Evolutionary conservation across 352 stramenopile species (phyloP).

Genomic region (Phytophthora foliorum): DNA sequence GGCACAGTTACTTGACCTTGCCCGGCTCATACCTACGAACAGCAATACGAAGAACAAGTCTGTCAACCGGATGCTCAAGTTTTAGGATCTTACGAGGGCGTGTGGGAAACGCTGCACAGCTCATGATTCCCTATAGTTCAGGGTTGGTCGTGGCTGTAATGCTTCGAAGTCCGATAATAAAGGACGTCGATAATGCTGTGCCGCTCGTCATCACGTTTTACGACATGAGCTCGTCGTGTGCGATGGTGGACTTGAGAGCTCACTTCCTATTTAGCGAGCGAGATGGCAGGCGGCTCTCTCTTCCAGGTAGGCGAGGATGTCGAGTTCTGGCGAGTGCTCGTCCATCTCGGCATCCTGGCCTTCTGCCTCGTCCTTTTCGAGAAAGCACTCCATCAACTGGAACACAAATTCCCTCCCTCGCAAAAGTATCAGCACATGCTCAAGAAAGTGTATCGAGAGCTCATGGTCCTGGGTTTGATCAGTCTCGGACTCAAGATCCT

Average conservation of each 20-base stretch:
- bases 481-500: slow-evolving; percentile 61
- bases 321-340: slow-evolving; percentile 60
- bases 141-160: slow-evolving; percentile 18
- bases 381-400: slow-evolving; percentile 50
- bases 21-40: slow-evolving; percentile 23
- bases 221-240: slow-evolving; percentile 5
- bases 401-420: slow-evolving; percentile 54
- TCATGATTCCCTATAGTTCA: slow-evolving; percentile 17
- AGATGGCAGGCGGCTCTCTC: slow-evolving; percentile 50
- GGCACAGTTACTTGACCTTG: slow-evolving; percentile 4
- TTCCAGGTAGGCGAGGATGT: slow-evolving; percentile 71
- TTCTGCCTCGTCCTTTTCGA: slow-evolving; percentile 61
- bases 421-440: slow-evolving; percentile 78
- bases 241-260: not conserved
- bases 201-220: slow-evolving; percentile 9
- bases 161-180: slow-evolving; percentile 22
- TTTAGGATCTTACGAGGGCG: slow-evolving; percentile 23
- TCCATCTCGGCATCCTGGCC: slow-evolving; percentile 58
- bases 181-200: slow-evolving; percentile 2
- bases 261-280: slow-evolving; percentile 21
- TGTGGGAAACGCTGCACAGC: slow-evolving; percentile 21
- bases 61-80: slow-evolving; percentile 1
- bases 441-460: slow-evolving; percentile 67
- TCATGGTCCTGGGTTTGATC: slow-evolving; percentile 72
- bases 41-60: not conserved